phyloP scores from a whole-genome alignment of 192 early-diverging fungal genomes.

The Linnemannia schmuckeri region DNA sequence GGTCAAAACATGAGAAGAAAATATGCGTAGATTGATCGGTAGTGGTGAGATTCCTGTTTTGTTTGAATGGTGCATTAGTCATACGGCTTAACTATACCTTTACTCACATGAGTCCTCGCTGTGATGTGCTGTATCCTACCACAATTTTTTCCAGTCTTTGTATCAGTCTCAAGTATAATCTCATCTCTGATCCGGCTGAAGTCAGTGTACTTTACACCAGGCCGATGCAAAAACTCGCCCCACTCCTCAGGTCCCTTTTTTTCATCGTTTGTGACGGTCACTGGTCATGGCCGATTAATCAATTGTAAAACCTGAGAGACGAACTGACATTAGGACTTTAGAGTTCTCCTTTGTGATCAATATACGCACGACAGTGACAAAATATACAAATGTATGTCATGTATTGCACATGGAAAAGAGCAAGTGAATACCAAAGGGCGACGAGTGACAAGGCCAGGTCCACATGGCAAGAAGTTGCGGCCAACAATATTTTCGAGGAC shows the following conservation, averaged over 20 bases:
- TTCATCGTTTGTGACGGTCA: slow-evolving; percentile 52
- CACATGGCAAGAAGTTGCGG: slow-evolving; percentile 98
- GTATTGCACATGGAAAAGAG: too few relatives aligned
- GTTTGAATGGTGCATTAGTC: neutral
- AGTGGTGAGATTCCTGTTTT: slow-evolving; percentile 86
- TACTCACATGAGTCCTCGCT: too few relatives aligned
- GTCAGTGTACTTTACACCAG: slow-evolving; percentile 95
- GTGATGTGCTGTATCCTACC: too few relatives aligned
- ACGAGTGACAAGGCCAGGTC: slow-evolving; percentile 97
- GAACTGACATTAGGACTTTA: too few relatives aligned
- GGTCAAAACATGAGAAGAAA: slow-evolving; percentile 98
- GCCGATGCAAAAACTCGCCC: slow-evolving; percentile 99
- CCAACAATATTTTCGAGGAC: slow-evolving; percentile 99
- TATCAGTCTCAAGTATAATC: slow-evolving; percentile 93
- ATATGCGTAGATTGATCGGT: slow-evolving; percentile 98
- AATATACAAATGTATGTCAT: too few relatives aligned
- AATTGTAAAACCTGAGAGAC: slow-evolving; percentile 86
- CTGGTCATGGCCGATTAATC: slow-evolving; percentile 85
- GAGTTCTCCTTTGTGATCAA: too few relatives aligned
- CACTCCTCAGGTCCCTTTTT: slow-evolving; percentile 81
- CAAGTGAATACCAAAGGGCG: slow-evolving; percentile 80
- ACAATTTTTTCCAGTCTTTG: slow-evolving; percentile 79
- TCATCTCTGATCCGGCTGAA: slow-evolving; percentile 98
- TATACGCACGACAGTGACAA: too few relatives aligned
- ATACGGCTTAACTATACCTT: too few relatives aligned